Conservation (phyloP, 352 stramenopile species). For the Pythium aquatile region DNA sequence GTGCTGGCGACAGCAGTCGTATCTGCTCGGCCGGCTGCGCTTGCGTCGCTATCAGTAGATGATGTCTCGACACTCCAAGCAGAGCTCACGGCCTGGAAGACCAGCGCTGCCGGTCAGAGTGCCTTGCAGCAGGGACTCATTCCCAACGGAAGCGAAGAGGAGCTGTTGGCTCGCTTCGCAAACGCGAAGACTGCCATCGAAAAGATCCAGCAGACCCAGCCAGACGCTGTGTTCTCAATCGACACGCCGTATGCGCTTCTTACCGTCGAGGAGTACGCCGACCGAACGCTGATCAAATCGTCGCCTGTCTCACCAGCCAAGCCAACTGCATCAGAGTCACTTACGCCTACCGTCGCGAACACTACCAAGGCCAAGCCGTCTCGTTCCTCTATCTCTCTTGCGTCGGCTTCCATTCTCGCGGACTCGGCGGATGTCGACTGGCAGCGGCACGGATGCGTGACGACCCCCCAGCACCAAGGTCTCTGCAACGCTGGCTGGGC, state of each 20-base stretch:
- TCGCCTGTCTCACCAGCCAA: not conserved
- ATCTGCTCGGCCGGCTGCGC: not conserved
- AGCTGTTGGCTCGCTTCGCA: conserved; percentile 14
- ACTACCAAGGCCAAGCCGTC: not conserved
- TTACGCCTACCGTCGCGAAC: too few species aligned
- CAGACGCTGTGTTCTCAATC: conserved; percentile 15
- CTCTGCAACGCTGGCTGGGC: conserved; percentile 14
- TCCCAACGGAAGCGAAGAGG: not conserved
- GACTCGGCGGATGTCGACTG: conserved; percentile 3
- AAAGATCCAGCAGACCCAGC: conserved; percentile 1
- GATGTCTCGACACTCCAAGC: not conserved
- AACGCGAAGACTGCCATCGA: not conserved
- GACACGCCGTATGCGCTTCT: conserved; percentile 24
- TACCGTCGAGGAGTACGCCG: conserved; percentile 19
- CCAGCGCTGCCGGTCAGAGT: conserved; percentile 16
- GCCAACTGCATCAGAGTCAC: not conserved
- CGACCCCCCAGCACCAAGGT: conserved; percentile 16
- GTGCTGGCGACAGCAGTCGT: not conserved
- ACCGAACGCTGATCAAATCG: not conserved
- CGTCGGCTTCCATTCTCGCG: conserved; percentile 1
- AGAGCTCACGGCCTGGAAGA: conserved; percentile 25
- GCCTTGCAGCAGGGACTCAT: conserved; percentile 15
- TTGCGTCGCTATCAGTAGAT: not conserved
- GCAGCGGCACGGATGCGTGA: conserved; percentile 16
- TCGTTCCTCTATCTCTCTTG: not conserved